Evolutionary conservation across 2,329 filamentous ascomycete species (phyloP).

Genomic region (Purpureocillium lavendulum): DNA sequence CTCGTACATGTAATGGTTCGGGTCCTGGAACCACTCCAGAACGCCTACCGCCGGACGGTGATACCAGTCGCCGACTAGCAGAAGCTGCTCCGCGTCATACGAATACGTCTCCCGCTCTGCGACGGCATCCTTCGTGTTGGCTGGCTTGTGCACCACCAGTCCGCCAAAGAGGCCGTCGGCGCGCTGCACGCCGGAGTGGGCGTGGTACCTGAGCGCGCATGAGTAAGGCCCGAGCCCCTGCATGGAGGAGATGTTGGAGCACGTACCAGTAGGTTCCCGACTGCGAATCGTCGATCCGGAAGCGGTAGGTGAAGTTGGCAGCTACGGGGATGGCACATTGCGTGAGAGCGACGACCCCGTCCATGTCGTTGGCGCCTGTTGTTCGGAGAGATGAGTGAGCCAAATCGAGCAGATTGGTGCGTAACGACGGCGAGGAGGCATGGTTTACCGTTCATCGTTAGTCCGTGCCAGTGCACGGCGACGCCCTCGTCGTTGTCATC

Average conservation of each 20-base stretch:
- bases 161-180: slow-evolving; percentile 12
- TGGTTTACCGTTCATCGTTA: slow-evolving; percentile 47
- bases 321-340: slow-evolving; percentile 53
- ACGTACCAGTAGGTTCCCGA: slow-evolving; percentile 51
- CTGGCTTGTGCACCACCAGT: slow-evolving; percentile 24
- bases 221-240: slow-evolving; percentile 5
- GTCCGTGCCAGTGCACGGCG: slow-evolving; percentile 60
- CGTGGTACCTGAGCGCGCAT: slow-evolving; percentile 44
- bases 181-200: slow-evolving; percentile 46
- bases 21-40: slow-evolving; percentile 13
- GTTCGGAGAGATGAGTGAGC: not conserved
- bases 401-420: not conserved
- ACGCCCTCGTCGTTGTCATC: slow-evolving; percentile 21
- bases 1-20: slow-evolving; percentile 8
- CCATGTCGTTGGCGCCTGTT: slow-evolving; percentile 44
- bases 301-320: slow-evolving; percentile 41
- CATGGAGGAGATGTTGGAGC: slow-evolving; percentile 34
- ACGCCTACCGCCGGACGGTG: slow-evolving; percentile 26
- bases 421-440: slow-evolving; percentile 18
- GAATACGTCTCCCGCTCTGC: slow-evolving; percentile 9
- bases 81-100: slow-evolving; percentile 22
- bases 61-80: slow-evolving; percentile 30
- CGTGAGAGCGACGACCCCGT: slow-evolving; percentile 53
- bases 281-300: slow-evolving; percentile 43
- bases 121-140: slow-evolving; percentile 17